These are phyloP conservation scores for Dendrobium officinale DNA, from an alignment of 106 monocot species.

Conservation along the genomic window DNA sequence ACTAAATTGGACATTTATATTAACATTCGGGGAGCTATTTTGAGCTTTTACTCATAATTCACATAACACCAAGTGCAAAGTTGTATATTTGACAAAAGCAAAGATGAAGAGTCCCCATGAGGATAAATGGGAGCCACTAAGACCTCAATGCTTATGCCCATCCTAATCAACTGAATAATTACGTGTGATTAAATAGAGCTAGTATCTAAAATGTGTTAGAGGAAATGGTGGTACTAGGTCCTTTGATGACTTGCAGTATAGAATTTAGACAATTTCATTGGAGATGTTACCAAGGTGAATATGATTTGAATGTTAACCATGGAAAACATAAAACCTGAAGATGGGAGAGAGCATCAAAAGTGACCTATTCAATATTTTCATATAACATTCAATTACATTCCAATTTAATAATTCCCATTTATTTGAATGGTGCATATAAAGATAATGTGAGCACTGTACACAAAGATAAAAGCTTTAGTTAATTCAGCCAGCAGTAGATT, in stretches of 20 bases:
- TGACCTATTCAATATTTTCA: conserved; percentile 1
- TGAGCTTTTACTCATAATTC: background rate
- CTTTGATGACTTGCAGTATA: background rate
- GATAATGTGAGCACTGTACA: background rate
- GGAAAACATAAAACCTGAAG: background rate
- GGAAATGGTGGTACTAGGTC: background rate
- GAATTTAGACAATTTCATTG: background rate
- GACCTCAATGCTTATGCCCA: background rate
- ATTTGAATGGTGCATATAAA: background rate
- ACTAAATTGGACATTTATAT: too few relatives aligned
- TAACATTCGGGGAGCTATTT: too few relatives aligned
- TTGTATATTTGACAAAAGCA: background rate
- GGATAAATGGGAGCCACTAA: background rate
- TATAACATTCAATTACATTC: background rate
- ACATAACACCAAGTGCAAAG: background rate
- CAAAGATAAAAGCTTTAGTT: background rate
- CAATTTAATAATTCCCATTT: background rate
- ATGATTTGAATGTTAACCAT: background rate
- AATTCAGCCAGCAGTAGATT: background rate
- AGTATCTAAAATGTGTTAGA: too few relatives aligned
- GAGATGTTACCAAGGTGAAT: background rate
- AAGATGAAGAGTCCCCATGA: background rate
- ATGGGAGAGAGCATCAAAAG: background rate
- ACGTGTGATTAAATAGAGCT: background rate
- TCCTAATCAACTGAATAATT: background rate